Base-by-base conservation (phyloP, 345 rosid species). In the Salix caprea region DNA sequence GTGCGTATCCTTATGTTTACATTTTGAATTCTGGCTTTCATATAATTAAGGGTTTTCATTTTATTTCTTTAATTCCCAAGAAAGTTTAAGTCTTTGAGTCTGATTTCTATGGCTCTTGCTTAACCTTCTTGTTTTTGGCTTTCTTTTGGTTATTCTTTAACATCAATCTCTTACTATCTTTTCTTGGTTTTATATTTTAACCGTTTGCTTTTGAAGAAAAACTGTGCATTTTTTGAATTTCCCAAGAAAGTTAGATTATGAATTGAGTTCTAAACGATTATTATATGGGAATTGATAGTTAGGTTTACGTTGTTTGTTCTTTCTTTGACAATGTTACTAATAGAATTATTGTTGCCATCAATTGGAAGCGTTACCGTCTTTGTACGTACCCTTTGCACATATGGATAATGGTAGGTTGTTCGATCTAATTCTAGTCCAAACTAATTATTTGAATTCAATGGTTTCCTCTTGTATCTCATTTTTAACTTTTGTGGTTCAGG, bases 321-420 rank as follows among this genome's bases (percentile, higher is more conserved):
- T 58, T 82, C 88, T 72, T 87, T 84, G 74, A 87, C 82, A 32
- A 40, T 70, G 70, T 66, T 77, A 26, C 50, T 71, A 4, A 36
- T 85, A 96, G 97, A 84, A 88, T 94, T 81, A 91, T 94, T 84
- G 95, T 95, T 65, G 97, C 91, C 23, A 79, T 95, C 88, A 90
- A 90, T 73, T 93, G 99, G 99, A 91, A 85, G 84, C 88, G 89
- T 42, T 96, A 92, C 77, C 94, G 68, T 80, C 65, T 75, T 11
- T 96, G 99, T 84, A 73, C 88, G 66, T 88, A 89, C 84, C 99
- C 99, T 0, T 85, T 94, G 91, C 98, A 96, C 89, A 88, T 94
- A 89, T 94, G 99, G 99, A 96, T 94, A 9, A 91, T 94, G 97
- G 98, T 96, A 77, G 74, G 94, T 87, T 74, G 24, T 24, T 78